Evolutionary conservation across 2,329 filamentous ascomycete genomes (phyloP).

Genomic region (Truncatella angustata): DNA sequence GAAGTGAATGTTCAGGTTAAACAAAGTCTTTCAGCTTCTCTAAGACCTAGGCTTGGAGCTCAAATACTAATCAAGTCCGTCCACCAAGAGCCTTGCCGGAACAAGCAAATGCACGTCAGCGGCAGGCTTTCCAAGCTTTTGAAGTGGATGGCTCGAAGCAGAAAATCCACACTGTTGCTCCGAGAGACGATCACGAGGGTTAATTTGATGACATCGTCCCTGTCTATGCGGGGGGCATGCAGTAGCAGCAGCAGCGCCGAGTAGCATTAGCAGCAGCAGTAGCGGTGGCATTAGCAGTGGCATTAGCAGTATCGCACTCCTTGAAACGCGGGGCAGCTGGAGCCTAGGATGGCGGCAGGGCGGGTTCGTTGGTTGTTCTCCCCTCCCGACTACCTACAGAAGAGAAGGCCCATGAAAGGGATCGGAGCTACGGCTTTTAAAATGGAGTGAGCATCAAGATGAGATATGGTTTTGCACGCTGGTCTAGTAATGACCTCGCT

Average conservation of each 20-base stretch:
- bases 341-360: background rate
- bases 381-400: too few species aligned
- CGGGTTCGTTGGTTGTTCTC: too few species aligned
- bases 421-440: too few species aligned
- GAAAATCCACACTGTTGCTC: conserved; percentile 9
- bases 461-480: too few species aligned
- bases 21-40: background rate
- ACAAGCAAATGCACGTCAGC: conserved; percentile 4
- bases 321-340: background rate
- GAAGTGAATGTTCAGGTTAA: too few species aligned
- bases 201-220: conserved; percentile 3
- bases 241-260: background rate
- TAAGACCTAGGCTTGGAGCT: background rate
- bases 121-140: background rate
- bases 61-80: background rate
- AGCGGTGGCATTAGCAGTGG: too few species aligned
- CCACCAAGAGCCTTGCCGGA: background rate
- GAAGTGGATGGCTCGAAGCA: conserved; percentile 1
- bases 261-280: too few species aligned
- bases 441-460: too few species aligned
- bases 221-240: background rate
- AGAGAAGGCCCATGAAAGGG: too few species aligned
- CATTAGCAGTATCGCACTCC: too few species aligned
- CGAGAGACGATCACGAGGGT: conserved; percentile 10
- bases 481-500: too few species aligned